A percentile compares a stretch with the other conserved stretches of the same genome.
phyloP scores from a whole-genome alignment of 805 yeast species.

The Scheffersomyces coipomensis region DNA sequence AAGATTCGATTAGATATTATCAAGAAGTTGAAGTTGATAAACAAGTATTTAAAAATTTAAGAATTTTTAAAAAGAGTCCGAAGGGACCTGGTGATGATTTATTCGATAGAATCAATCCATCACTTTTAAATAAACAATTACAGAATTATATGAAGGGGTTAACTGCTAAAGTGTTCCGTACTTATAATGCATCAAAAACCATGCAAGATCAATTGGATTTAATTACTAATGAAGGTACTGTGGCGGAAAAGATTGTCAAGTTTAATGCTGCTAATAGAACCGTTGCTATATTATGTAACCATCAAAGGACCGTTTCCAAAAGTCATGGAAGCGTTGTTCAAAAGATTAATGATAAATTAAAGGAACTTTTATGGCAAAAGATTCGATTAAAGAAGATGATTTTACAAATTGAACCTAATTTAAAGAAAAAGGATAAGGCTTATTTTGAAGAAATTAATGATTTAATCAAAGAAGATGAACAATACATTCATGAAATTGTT shows the following conservation, averaged over 20 bases:
- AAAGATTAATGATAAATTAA: constrained; percentile 71
- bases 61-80: constrained; percentile 84
- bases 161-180: constrained; percentile 96
- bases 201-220: constrained; percentile 93
- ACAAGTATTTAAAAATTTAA: constrained; percentile 88
- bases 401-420: constrained; percentile 57
- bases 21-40: constrained; percentile 90
- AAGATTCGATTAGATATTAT: constrained; percentile 87
- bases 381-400: constrained; percentile 72
- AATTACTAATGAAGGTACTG: constrained; percentile 83
- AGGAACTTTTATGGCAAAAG: constrained; percentile 84
- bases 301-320: constrained; percentile 89
- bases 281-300: constrained; percentile 95
- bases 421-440: constrained; percentile 49
- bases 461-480: constrained; percentile 62
- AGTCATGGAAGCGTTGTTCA: constrained; percentile 79
- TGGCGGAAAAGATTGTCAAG: constrained; percentile 80
- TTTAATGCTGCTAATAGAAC: constrained; percentile 95
- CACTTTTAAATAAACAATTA: constrained; percentile 77
- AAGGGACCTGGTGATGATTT: constrained; percentile 90
- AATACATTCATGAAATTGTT: constrained; percentile 54
- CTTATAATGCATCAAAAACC: constrained; percentile 92
- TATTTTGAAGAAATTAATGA: constrained; percentile 71
- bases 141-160: constrained; percentile 90
- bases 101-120: constrained; percentile 86